Conservation (phyloP, 176 grass and related monocot genomes). For the Calamus simplicifolius region DNA sequence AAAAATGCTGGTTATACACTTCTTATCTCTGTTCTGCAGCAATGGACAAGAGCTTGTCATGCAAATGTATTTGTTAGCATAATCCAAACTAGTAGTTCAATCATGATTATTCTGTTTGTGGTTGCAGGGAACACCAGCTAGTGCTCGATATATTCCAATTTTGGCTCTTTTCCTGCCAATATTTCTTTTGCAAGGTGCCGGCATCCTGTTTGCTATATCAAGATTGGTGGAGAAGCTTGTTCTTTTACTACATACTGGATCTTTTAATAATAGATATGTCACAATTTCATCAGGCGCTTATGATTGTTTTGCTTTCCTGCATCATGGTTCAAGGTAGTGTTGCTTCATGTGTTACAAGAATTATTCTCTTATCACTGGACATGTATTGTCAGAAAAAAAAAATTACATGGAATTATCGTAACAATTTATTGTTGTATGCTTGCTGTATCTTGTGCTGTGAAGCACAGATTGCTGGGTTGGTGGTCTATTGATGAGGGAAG, state of each 20-base stretch:
- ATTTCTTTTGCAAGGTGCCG: constrained; percentile 55
- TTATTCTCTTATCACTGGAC: too few relatives aligned
- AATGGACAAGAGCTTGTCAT: too few relatives aligned
- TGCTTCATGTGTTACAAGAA: neutral
- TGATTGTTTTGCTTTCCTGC: constrained; percentile 42
- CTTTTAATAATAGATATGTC: constrained; percentile 33
- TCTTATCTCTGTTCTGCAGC: too few relatives aligned
- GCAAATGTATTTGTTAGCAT: too few relatives aligned
- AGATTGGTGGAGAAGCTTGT: constrained; percentile 55
- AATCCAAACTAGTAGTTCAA: too few relatives aligned
- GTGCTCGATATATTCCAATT: constrained; percentile 47
- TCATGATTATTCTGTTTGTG: neutral
- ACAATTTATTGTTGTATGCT: neutral
- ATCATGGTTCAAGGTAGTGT: constrained; percentile 72
- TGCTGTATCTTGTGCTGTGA: neutral
- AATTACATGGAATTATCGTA: too few relatives aligned
- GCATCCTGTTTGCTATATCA: constrained; percentile 33
- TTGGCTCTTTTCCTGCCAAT: constrained; percentile 56
- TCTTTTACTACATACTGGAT: constrained; percentile 30
- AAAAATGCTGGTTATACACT: too few relatives aligned
- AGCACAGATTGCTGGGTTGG: constrained; percentile 43
- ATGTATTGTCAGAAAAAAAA: too few relatives aligned
- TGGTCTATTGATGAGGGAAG: constrained; percentile 65
- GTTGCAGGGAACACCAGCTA: constrained; percentile 53
- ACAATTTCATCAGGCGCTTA: constrained; percentile 38